Percentiles rank a stretch among this genome's conserved stretches.
phyloP scores from a whole-genome alignment of 768 basidiomycete genomes.

The Dioszegia aurantiaca region DNA sequence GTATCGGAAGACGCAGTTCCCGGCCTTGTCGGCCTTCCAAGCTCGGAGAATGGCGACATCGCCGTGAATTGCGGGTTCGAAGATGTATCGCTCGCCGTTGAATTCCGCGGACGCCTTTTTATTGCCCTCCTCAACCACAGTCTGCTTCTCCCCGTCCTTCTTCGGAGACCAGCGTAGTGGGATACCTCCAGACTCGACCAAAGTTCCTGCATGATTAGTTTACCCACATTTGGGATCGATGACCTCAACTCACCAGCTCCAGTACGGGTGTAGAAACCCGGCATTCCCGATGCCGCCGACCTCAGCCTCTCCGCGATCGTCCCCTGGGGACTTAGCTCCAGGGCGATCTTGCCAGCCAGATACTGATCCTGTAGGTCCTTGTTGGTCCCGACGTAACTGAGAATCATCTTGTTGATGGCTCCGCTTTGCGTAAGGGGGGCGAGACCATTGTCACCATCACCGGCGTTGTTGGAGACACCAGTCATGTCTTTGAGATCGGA shows the following conservation, averaged over 20 bases:
- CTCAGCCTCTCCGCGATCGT: constrained; percentile 46
- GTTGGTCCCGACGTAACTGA: constrained; percentile 48
- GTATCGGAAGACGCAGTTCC: constrained; percentile 51
- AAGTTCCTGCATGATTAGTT: constrained; percentile 28
- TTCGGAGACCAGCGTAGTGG: constrained; percentile 32
- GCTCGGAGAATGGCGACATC: constrained; percentile 48
- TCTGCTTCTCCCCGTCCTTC: constrained; percentile 34
- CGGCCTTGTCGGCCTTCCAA: constrained; percentile 50
- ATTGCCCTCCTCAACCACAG: constrained; percentile 32
- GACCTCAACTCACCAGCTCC: constrained; percentile 34
- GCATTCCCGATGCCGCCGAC: constrained; percentile 45
- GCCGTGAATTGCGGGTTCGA: constrained; percentile 49
- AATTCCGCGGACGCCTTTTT: constrained; percentile 38
- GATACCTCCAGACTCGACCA: constrained; percentile 47
- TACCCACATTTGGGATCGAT: neutral
- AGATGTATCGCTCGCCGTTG: constrained; percentile 43
- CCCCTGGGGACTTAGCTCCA: constrained; percentile 49
- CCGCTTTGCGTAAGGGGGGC: constrained; percentile 39
- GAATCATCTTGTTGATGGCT: constrained; percentile 40
- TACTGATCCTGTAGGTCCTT: constrained; percentile 44
- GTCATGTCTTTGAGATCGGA: constrained; percentile 40
- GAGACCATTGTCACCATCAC: constrained; percentile 39
- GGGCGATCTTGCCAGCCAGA: constrained; percentile 34
- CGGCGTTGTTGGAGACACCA: constrained; percentile 48
- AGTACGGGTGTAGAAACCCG: constrained; percentile 45